These are phyloP conservation scores for Penicillium brevicompactum DNA, from an alignment of 2,329 filamentous ascomycete species.

Conservation along the genomic window DNA sequence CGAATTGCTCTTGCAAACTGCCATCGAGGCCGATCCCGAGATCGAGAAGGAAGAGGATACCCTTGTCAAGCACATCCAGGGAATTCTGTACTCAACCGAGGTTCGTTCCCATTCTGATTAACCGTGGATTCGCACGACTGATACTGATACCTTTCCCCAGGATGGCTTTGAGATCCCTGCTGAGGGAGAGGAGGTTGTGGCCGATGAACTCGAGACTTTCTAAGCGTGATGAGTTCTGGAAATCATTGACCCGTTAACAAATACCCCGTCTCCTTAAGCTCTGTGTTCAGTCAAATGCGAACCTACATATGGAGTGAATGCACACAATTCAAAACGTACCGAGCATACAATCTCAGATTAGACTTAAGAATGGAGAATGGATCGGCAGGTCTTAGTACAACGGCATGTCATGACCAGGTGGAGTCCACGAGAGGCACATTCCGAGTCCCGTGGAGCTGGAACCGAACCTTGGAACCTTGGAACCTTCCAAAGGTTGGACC, in stretches of 20 bases:
- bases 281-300: conserved; percentile 5
- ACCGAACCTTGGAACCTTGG: no score
- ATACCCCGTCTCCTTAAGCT: conserved; percentile 22
- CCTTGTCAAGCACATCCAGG: conserved; percentile 93
- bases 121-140: not conserved
- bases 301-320: conserved; percentile 10
- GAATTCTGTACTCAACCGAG: conserved; percentile 96
- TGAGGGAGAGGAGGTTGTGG: conserved; percentile 61
- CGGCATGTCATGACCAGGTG: not conserved
- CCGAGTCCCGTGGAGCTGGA: not conserved
- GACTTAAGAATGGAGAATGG: conserved; percentile 7
- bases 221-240: conserved; percentile 19
- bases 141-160: conserved; percentile 11
- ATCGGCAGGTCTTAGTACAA: conserved; percentile 5
- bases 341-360: not conserved
- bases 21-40: conserved; percentile 88
- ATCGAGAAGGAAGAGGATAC: conserved; percentile 92
- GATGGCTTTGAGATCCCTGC: conserved; percentile 77
- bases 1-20: conserved; percentile 89
- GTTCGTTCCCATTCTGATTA: conserved; percentile 37
- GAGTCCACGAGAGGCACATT: not conserved
- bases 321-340: not conserved
- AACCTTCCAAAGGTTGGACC: no score
- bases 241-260: conserved; percentile 22
- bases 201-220: conserved; percentile 46